A percentile compares a stretch with the other conserved stretches of the same genome.
phyloP scores from a whole-genome alignment of 2,329 filamentous ascomycete genomes.

The Aspergillus caelatus region DNA sequence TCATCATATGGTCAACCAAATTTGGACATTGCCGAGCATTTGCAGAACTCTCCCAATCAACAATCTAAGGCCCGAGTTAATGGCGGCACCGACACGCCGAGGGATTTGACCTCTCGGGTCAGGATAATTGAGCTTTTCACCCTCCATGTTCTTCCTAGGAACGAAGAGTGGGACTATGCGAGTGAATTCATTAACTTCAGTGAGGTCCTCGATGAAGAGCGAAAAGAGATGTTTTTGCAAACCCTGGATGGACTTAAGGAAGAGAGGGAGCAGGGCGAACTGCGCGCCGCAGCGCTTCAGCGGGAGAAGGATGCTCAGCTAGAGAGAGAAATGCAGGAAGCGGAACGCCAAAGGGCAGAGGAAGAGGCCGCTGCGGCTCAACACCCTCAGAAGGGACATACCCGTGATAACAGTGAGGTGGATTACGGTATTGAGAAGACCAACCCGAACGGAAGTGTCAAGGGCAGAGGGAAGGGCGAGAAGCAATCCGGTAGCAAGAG shows the following conservation, averaged over 20 bases:
- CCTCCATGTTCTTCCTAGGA: constrained; percentile 88
- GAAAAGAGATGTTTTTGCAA: constrained; percentile 83
- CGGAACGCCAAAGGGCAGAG: constrained; percentile 44
- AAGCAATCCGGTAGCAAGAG: constrained; percentile 27
- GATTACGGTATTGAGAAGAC: constrained; percentile 70
- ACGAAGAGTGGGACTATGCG: constrained; percentile 95
- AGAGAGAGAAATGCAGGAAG: constrained; percentile 48
- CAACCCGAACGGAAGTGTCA: constrained; percentile 39
- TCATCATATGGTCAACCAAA: constrained; percentile 73
- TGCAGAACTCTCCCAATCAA: constrained; percentile 46
- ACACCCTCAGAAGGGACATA: constrained; percentile 42
- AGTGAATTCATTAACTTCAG: constrained; percentile 85
- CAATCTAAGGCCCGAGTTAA: constrained; percentile 41
- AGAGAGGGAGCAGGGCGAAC: constrained; percentile 74
- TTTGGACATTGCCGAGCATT: constrained; percentile 69
- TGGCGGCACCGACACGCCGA: constrained; percentile 76
- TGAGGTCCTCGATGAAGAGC: constrained; percentile 87
- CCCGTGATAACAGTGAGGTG: constrained; percentile 65
- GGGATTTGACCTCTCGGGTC: constrained; percentile 79
- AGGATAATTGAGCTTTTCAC: constrained; percentile 96
- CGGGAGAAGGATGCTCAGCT: constrained; percentile 61
- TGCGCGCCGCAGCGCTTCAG: constrained; percentile 64
- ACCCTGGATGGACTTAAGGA: constrained; percentile 83
- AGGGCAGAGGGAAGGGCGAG: constrained; percentile 32
- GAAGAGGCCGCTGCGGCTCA: constrained; percentile 44